These are phyloP conservation scores for Aphanomyces astaci DNA, from an alignment of 352 stramenopile species.

Conservation along the genomic window DNA sequence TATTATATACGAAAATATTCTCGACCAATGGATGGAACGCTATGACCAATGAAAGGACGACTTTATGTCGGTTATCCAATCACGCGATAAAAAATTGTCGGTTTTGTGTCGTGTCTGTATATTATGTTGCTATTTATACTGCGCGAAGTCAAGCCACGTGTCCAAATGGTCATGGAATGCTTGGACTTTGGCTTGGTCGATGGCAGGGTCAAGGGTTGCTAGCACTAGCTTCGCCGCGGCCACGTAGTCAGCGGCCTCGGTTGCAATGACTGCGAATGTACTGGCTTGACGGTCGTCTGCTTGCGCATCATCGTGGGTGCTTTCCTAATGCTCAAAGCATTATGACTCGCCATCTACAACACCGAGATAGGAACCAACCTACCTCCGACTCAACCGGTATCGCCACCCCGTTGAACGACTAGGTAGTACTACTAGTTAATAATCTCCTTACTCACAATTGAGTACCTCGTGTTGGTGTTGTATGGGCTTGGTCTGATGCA, in stretches of 20 bases:
- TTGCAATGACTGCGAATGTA: neutral
- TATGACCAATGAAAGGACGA: no score
- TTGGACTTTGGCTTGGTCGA: neutral
- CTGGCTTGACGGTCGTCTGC: neutral
- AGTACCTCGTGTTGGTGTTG: neutral
- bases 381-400: neutral
- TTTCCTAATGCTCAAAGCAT: neutral
- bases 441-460: neutral
- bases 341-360: no score
- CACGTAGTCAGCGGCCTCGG: neutral
- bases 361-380: no score
- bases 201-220: neutral
- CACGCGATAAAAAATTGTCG: no score
- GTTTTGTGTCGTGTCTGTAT: no score
- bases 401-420: neutral
- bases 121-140: neutral
- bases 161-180: neutral
- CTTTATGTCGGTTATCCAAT: no score
- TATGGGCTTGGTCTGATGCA: neutral
- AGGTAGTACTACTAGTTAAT: neutral
- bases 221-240: neutral
- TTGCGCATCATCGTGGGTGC: neutral
- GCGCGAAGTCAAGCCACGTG: neutral
- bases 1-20: no score
- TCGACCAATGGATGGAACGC: no score